Base-by-base conservation (phyloP, 2,329 filamentous ascomycete genomes). In the Hypoxylon sp. region DNA sequence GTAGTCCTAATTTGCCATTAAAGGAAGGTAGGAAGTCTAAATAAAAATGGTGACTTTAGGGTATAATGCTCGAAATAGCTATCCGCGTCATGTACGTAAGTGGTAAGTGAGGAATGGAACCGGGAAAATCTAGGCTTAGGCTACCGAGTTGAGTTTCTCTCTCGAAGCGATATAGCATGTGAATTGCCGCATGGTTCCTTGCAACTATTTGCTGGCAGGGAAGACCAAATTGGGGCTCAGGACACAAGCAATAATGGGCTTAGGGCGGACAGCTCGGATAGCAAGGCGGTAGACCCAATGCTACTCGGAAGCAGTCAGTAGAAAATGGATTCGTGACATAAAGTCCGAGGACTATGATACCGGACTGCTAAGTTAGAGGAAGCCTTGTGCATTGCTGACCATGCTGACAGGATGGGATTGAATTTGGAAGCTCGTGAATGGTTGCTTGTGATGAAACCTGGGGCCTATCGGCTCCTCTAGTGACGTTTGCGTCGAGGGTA, bases 401-500 rank as follows among this genome's bases (percentile, higher is more conserved):
- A 55, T 67, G 66, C 64, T 69, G 69, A 67, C 66, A 51, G 61
- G 66, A 65, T 57, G 35, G 35, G 33, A 59, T 55, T 46, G 49
- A 65, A 57, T 54, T 63, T 60, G 33, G 27, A 67, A 66, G 66
- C 63, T 71, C 30, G 44, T 71, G 66, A 69, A 69, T 69, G 69
- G 66, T 49, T 63, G 60, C 66, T 59, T 56, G 64, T 55, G 66
- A 65, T 63, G 54, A 65, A 67, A 69, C 50, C 56, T 67, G 37
- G 64, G 57, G 48, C 69, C 66, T 67, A 58, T 71, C 69, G 69
- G 69, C 64, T 67, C 46, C 40, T 66, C 42, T 62, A 55, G 66
- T 71, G 69, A 71, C 69, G 69, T 71, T 71, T 71, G 53, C 66
- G 66, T 64, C 66, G 42, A 69, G 66, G 42, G 37, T 40, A 63